Conservation (phyloP, 495 filamentous ascomycete species). For the Aspergillus nanangensis region DNA sequence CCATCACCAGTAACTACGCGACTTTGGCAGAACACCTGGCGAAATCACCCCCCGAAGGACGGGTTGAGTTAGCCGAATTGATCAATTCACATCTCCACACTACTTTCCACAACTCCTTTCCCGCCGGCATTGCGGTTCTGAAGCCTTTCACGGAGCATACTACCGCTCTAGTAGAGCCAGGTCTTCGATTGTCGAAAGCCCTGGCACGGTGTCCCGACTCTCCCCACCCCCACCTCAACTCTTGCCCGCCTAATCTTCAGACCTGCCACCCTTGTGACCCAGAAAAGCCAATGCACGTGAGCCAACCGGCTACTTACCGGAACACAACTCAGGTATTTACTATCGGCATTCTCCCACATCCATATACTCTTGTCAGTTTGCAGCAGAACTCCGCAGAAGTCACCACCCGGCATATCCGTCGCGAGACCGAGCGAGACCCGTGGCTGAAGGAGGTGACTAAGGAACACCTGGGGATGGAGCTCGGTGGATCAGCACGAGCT, state of each 20-base stretch:
- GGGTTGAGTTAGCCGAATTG: slow-evolving; percentile 61
- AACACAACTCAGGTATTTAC: slow-evolving; percentile 66
- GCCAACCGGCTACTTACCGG: slow-evolving; percentile 52
- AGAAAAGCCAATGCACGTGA: slow-evolving; percentile 50
- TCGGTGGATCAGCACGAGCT: slow-evolving; percentile 59
- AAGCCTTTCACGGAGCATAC: slow-evolving; percentile 72
- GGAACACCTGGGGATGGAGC: slow-evolving; percentile 55
- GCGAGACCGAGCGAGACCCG: slow-evolving; percentile 68
- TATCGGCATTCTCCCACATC: slow-evolving; percentile 85
- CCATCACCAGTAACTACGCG: slow-evolving; percentile 58
- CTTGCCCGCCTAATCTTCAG: slow-evolving; percentile 80
- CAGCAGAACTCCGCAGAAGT: slow-evolving; percentile 48
- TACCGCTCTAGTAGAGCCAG: slow-evolving; percentile 64
- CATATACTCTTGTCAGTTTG: slow-evolving; percentile 73
- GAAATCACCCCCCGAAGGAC: slow-evolving; percentile 49
- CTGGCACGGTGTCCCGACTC: slow-evolving; percentile 68
- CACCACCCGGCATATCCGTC: slow-evolving; percentile 65
- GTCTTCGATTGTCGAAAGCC: slow-evolving; percentile 62
- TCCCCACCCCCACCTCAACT: slow-evolving; percentile 63
- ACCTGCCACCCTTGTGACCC: slow-evolving; percentile 69
- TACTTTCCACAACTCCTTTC: slow-evolving; percentile 78
- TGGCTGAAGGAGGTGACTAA: slow-evolving; percentile 76
- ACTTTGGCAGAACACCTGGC: slow-evolving; percentile 58
- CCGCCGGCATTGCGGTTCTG: slow-evolving; percentile 68
- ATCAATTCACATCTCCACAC: slow-evolving; percentile 85